phyloP scores from a whole-genome alignment of 345 rosid species.

The Rhodomyrtus tomentosa region DNA sequence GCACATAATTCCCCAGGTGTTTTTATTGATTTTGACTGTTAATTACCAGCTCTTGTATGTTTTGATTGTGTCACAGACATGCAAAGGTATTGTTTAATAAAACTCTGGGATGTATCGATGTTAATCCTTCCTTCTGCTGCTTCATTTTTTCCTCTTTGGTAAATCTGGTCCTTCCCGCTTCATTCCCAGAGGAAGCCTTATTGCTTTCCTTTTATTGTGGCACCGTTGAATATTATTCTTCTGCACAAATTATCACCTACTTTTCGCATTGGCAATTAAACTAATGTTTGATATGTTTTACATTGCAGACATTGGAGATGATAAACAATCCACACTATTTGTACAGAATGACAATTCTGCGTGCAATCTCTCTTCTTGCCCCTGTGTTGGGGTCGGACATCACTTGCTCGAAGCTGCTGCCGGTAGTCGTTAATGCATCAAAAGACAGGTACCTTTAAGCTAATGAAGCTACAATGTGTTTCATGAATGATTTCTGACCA shows the following conservation, averaged over 20 bases:
- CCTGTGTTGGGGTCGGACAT: constrained; percentile 89
- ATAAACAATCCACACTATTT: constrained; percentile 65
- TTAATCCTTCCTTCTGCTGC: background rate
- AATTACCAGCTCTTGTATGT: background rate
- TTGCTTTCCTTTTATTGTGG: background rate
- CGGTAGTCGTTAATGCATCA: constrained; percentile 57
- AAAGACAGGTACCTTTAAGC: constrained; percentile 56
- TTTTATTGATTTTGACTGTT: background rate
- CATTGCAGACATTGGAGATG: constrained; percentile 70
- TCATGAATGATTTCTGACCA: background rate
- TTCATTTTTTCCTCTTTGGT: background rate
- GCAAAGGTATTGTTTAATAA: background rate
- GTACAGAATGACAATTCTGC: constrained; percentile 82
- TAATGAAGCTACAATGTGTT: background rate
- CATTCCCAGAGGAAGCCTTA: background rate
- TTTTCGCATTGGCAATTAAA: background rate
- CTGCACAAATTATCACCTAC: background rate
- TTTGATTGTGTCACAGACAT: background rate
- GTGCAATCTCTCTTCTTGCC: constrained; percentile 68
- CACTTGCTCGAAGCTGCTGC: constrained; percentile 73
- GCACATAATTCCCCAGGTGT: constrained; percentile 46
- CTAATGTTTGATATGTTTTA: background rate
- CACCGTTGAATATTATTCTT: background rate
- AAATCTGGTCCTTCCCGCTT: background rate
- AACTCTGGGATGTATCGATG: background rate